Percentiles rank a stretch among this genome's conserved stretches.
Evolutionary conservation across 140 eudicot species (phyloP).

Genomic region (Artemisia princeps): DNA sequence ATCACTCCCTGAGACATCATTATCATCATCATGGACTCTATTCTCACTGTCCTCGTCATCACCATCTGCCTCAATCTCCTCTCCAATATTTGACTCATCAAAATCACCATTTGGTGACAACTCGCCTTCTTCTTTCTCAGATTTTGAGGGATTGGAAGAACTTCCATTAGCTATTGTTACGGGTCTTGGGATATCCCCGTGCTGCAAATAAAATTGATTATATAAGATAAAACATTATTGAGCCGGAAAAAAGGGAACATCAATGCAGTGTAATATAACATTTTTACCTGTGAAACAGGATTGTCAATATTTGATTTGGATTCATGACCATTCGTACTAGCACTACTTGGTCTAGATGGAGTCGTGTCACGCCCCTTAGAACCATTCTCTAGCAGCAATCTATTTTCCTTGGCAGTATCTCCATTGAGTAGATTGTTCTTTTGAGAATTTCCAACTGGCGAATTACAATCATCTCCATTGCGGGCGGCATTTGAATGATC

Average conservation of each 20-base stretch:
- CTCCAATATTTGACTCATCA: slow-evolving; percentile 52
- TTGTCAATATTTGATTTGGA: slow-evolving; percentile 33
- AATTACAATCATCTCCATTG: slow-evolving; percentile 44
- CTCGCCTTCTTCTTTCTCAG: slow-evolving; percentile 96
- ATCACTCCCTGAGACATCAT: slow-evolving; percentile 74
- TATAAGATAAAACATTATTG: not conserved
- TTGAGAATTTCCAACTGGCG: slow-evolving; percentile 31
- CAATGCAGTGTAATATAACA: not conserved
- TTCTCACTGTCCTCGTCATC: slow-evolving; percentile 88
- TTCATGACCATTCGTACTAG: slow-evolving; percentile 41
- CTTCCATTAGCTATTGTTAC: slow-evolving; percentile 32
- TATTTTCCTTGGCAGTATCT: slow-evolving; percentile 37
- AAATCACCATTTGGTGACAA: slow-evolving; percentile 74
- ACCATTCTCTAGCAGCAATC: slow-evolving; percentile 26
- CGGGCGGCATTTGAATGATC: slow-evolving; percentile 36
- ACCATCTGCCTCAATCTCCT: slow-evolving; percentile 54
- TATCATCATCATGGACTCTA: slow-evolving; percentile 49
- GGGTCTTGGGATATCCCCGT: slow-evolving; percentile 1
- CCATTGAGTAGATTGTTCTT: slow-evolving; percentile 37
- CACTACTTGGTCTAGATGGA: slow-evolving; percentile 27
- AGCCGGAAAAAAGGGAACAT: not conserved
- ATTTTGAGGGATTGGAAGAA: slow-evolving; percentile 43
- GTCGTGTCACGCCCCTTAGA: slow-evolving; percentile 22
- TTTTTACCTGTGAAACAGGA: slow-evolving; percentile 39
- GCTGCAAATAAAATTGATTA: slow-evolving; percentile 32